phyloP scores from a whole-genome alignment of 2,329 filamentous ascomycete genomes.

The Proliferodiscus dingleyae region DNA sequence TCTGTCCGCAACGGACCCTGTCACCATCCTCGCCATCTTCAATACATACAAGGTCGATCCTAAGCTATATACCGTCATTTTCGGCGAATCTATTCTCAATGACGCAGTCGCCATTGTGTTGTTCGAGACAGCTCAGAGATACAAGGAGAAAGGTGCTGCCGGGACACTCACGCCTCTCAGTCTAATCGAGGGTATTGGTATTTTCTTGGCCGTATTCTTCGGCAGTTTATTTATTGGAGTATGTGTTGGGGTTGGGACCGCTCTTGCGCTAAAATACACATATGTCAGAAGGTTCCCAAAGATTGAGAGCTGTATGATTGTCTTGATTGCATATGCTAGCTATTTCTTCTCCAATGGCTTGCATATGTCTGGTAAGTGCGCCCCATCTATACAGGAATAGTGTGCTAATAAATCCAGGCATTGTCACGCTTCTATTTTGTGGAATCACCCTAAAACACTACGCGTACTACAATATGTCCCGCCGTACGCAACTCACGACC shows the following conservation, averaged over 20 bases:
- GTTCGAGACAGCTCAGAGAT: conserved; percentile 95
- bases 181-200: conserved; percentile 84
- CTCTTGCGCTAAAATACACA: conserved; percentile 88
- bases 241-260: conserved; percentile 79
- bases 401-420: conserved; percentile 36
- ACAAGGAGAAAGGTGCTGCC: conserved; percentile 68
- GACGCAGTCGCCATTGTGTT: conserved; percentile 98
- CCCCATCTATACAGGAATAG: not conserved
- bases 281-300: conserved; percentile 89
- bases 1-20: conserved; percentile 91
- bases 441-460: conserved; percentile 98
- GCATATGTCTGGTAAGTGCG: conserved; percentile 81
- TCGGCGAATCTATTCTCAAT: conserved; percentile 96
- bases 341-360: conserved; percentile 98
- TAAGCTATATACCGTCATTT: conserved; percentile 97
- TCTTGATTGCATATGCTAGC: conserved; percentile 90
- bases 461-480: conserved; percentile 99
- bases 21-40: conserved; percentile 97
- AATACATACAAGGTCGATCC: conserved; percentile 99
- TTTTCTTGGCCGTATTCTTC: conserved; percentile 95
- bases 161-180: conserved; percentile 72
- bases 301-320: conserved; percentile 91
- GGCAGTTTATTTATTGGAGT: conserved; percentile 88
- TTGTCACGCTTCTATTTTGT: conserved; percentile 94
- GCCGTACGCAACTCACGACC: conserved; percentile 91